A percentile compares a stretch with the other conserved stretches of the same genome.
Evolutionary conservation across 768 basidiomycete genomes (phyloP).

Genomic region (Russula sp.): DNA sequence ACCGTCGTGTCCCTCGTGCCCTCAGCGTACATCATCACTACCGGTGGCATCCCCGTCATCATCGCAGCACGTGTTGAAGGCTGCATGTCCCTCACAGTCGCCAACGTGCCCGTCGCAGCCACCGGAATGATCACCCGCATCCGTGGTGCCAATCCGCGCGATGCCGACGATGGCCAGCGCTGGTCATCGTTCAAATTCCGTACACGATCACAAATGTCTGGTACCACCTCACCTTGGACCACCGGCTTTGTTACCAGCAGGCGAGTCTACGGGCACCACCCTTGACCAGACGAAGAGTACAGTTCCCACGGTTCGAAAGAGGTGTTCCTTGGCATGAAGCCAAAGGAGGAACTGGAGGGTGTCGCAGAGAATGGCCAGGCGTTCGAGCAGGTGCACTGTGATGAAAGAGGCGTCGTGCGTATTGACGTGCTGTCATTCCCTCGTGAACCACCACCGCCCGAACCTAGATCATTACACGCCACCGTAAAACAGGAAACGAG

Average conservation of each 20-base stretch:
- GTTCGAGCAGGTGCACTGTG: background rate
- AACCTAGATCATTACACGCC: background rate
- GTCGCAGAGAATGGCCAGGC: background rate
- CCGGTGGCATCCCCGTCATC: slow-evolving; percentile 27
- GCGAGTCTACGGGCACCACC: background rate
- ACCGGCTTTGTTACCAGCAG: background rate
- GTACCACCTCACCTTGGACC: background rate
- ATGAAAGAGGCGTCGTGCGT: slow-evolving; percentile 9
- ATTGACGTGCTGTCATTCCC: slow-evolving; percentile 11
- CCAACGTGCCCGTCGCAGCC: slow-evolving; percentile 17
- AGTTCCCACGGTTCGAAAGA: background rate
- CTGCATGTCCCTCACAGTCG: slow-evolving; percentile 18
- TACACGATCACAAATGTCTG: slow-evolving; percentile 2
- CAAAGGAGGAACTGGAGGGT: background rate
- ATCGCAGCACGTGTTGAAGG: slow-evolving; percentile 29
- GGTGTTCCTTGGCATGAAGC: background rate
- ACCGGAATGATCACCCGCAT: slow-evolving; percentile 13
- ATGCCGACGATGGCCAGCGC: slow-evolving; percentile 15
- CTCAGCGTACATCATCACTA: slow-evolving; percentile 25
- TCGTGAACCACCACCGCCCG: background rate
- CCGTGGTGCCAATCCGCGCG: background rate
- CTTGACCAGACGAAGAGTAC: background rate
- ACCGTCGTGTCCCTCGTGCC: slow-evolving; percentile 29
- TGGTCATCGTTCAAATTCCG: slow-evolving; percentile 23
- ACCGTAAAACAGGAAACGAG: background rate